Conservation (phyloP, 345 rosid genomes). For the Physaria fendleri region DNA sequence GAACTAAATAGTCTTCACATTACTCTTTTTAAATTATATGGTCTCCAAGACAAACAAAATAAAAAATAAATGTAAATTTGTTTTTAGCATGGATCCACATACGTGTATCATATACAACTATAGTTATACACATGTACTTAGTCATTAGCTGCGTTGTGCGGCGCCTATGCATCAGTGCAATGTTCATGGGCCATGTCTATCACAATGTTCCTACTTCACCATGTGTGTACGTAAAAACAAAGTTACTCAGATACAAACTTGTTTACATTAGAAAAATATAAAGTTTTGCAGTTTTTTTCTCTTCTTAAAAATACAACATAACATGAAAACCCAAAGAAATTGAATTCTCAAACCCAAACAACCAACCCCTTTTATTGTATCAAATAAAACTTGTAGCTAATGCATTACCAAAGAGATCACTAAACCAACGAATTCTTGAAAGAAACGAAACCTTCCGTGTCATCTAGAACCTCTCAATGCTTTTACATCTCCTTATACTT, state of each 20-base stretch:
- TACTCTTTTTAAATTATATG: too few species aligned
- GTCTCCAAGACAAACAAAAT: too few species aligned
- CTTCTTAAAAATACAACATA: not conserved
- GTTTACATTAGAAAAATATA: not conserved
- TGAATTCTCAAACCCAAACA: constrained; percentile 4
- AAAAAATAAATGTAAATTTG: too few species aligned
- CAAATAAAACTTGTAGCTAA: constrained; percentile 1
- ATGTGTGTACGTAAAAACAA: not conserved
- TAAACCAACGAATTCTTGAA: constrained; percentile 7
- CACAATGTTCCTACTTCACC: not conserved
- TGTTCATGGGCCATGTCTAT: not conserved
- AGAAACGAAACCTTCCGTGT: not conserved
- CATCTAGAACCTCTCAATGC: not conserved
- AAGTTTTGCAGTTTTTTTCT: not conserved
- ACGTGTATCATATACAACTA: not conserved
- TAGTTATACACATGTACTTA: constrained; percentile 11
- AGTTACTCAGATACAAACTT: constrained; percentile 1
- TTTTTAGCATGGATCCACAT: not conserved
- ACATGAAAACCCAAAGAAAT: not conserved
- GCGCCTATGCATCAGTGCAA: constrained; percentile 5
- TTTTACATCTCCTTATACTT: too few species aligned
- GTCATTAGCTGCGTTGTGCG: constrained; percentile 3
- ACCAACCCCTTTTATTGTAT: constrained; percentile 18
- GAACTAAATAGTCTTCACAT: too few species aligned
- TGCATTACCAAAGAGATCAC: not conserved